Evolutionary conservation across 1,139 yeast genomes (phyloP), one percentile per base, ranked within the genome.

Genomic region (Magnusiomyces tetraspermus): DNA sequence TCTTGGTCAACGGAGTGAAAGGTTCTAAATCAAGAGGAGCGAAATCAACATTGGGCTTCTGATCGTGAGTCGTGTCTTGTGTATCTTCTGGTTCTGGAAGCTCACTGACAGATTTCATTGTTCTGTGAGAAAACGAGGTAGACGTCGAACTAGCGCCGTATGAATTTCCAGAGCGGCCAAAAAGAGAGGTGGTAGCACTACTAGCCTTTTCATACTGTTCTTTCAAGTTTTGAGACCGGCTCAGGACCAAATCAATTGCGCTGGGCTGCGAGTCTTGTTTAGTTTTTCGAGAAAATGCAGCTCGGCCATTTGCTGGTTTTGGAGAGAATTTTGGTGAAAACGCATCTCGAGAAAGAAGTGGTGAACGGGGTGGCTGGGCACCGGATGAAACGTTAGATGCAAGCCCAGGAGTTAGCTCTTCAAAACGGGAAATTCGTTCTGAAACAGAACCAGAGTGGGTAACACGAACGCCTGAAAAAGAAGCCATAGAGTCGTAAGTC

Each of bases 381-480:
- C 23, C 23, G 3, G n/a, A 13, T 3, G 45, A 13, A 4, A 13
- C 13, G 10, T 31, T 28, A 31, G 40, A 13, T 13, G 45, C 30
- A 22, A 43, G 24, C 5, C 23, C 31, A 5, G 49, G 49, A 13
- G 30, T 13, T 6, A 46, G 42, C n/a, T 46, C 49, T 22, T 46
- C 49, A 24, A 46, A 46, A 21, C 28, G n/a, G 22, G 49, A 46
- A 46, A 46, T 46, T 22, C 36, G 33, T 46, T 46, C 49, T 5
- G 49, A 46, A 22, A 46, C 49, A 22, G 49, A 46, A 2, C 49
- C 49, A 33, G 26, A 5, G 6, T 46, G 40, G 6, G 26, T 23
- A n/a, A 46, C 28, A 17, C 49, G 41, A 4, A 23, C 30, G 11
- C 42, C 49, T 2, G 49, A 46, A 24, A 26, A 46, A 33, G 49